Evolutionary conservation across 352 stramenopile species (phyloP).

Genomic region (Globisporangium spinosum): DNA sequence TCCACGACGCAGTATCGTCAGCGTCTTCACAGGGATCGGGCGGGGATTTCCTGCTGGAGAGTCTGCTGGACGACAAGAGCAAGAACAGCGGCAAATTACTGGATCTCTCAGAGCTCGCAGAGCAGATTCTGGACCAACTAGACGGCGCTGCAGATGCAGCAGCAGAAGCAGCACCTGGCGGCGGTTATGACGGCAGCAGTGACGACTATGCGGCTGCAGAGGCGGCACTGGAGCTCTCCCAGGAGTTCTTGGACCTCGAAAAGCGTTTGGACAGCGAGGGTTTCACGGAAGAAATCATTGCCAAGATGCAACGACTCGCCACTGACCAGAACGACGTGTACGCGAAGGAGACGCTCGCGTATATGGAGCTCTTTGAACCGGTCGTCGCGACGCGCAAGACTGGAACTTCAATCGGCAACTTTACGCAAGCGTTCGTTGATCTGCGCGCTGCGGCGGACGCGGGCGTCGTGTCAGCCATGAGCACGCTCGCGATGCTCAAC

Average conservation of each 20-base stretch:
- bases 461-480: conserved; percentile 36
- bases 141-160: conserved; percentile 3
- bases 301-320: conserved; percentile 28
- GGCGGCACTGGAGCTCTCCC: conserved; percentile 28
- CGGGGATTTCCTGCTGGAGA: conserved; percentile 11
- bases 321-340: conserved; percentile 34
- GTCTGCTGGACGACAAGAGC: conserved; percentile 21
- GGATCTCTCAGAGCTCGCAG: conserved; percentile 17
- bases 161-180: background rate
- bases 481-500: conserved; percentile 51
- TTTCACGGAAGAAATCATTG: conserved; percentile 36
- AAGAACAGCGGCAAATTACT: conserved; percentile 1
- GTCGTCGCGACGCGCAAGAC: conserved; percentile 10
- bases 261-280: conserved; percentile 45
- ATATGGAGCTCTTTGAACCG: conserved; percentile 57
- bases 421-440: conserved; percentile 40
- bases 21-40: background rate
- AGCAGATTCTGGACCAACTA: conserved; percentile 21
- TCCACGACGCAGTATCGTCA: conserved; percentile 16
- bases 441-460: conserved; percentile 40
- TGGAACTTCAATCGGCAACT: conserved; percentile 21
- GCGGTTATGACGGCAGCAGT: background rate
- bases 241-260: conserved; percentile 48
- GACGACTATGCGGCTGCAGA: background rate
- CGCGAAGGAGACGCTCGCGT: conserved; percentile 56